These are phyloP conservation scores for Rhodamnia argentea DNA, from an alignment of 345 rosid species.

Conservation along the genomic window DNA sequence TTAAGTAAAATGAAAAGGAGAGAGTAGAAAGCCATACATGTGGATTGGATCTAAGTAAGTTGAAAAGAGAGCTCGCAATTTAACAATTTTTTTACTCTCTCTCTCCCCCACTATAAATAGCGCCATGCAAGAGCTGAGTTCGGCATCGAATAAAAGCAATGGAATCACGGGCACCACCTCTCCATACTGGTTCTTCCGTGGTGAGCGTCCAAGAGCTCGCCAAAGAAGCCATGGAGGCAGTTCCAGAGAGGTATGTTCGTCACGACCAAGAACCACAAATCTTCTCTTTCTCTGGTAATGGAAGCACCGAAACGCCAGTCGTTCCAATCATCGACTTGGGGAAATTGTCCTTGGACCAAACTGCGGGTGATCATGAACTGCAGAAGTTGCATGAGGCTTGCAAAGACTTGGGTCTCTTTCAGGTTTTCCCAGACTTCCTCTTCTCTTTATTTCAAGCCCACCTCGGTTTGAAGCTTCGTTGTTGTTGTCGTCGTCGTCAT, in stretches of 20 bases:
- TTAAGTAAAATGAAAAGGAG: too few relatives aligned
- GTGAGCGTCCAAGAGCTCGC: constrained; percentile 16
- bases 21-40: too few relatives aligned
- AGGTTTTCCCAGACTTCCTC: constrained; percentile 1
- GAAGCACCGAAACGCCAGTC: neutral
- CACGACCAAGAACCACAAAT: neutral
- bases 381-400: constrained; percentile 6
- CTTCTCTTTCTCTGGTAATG: neutral
- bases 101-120: neutral
- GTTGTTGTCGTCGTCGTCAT: neutral
- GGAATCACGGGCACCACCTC: neutral
- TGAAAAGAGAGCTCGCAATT: neutral
- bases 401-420: constrained; percentile 15
- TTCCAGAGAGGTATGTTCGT: constrained; percentile 8
- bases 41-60: too few relatives aligned
- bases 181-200: neutral
- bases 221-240: neutral
- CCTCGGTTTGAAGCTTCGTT: neutral
- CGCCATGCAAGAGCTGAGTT: neutral
- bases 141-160: neutral
- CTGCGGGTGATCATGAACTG: neutral
- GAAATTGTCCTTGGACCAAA: neutral
- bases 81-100: neutral
- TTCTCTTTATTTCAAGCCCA: neutral
- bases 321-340: constrained; percentile 5